Conservation (phyloP, 176 grass and related monocot species). For the Ensete glaucum region DNA sequence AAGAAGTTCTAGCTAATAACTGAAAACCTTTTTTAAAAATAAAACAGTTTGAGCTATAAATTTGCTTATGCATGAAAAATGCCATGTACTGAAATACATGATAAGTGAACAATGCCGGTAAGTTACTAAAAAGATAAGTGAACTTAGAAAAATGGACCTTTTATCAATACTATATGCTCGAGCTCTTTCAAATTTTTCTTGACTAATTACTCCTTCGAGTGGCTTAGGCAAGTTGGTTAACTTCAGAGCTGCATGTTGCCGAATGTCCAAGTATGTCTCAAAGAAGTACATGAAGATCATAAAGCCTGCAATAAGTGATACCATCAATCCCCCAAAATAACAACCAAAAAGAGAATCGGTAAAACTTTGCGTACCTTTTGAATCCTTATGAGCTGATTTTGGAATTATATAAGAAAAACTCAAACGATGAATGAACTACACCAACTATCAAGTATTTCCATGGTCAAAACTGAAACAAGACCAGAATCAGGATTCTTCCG, state of each 20-base stretch:
- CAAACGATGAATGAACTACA: neutral
- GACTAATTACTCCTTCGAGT: slow-evolving; percentile 65
- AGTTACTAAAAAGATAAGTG: neutral
- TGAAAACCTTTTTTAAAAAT: neutral
- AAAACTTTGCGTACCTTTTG: neutral
- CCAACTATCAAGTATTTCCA: neutral
- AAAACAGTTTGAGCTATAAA: neutral
- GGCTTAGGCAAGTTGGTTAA: slow-evolving; percentile 55
- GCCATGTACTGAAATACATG: neutral
- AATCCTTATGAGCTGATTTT: neutral
- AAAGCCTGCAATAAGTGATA: slow-evolving; percentile 60
- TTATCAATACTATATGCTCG: slow-evolving; percentile 93
- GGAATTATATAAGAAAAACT: neutral
- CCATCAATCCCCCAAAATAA: neutral
- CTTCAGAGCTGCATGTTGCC: slow-evolving; percentile 73
- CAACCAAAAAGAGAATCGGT: neutral
- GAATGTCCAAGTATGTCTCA: slow-evolving; percentile 87
- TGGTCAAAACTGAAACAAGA: neutral
- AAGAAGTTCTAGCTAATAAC: neutral
- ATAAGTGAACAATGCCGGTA: slow-evolving; percentile 10
- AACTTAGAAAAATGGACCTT: slow-evolving; percentile 37
- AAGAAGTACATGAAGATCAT: slow-evolving; percentile 91
- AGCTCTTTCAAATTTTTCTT: slow-evolving; percentile 76
- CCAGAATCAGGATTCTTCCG: no score
- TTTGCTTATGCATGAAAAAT: neutral